These are phyloP conservation scores for Arachis stenosperma DNA, from an alignment of 306 rosid species.

Conservation along the genomic window DNA sequence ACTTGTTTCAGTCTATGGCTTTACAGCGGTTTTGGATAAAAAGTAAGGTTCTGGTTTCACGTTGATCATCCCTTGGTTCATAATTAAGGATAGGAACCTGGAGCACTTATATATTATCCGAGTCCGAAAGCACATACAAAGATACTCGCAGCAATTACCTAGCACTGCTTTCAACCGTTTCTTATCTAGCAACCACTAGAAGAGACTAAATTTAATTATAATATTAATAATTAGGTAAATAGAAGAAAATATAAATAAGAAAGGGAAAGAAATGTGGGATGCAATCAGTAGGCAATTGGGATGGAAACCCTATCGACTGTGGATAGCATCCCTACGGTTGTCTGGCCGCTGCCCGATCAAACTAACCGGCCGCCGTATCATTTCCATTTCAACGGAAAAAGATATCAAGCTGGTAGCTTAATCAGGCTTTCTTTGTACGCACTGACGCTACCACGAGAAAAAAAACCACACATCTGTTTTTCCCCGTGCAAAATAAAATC, in stretches of 20 bases:
- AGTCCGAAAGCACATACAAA: too few species aligned
- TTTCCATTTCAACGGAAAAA: constrained; percentile 8
- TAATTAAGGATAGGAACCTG: too few species aligned
- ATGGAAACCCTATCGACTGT: constrained; percentile 61
- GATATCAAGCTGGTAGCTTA: constrained; percentile 6
- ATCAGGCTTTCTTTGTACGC: constrained; percentile 62
- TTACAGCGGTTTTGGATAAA: too few species aligned
- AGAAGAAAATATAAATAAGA: background rate
- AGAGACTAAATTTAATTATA: too few species aligned
- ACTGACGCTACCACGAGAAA: constrained; percentile 47
- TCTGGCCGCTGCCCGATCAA: constrained; percentile 82
- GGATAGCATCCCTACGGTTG: constrained; percentile 95
- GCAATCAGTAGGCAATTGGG: constrained; percentile 75
- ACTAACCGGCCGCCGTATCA: background rate
- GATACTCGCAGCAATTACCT: too few species aligned
- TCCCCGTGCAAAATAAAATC: constrained; percentile 40
- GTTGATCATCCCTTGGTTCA: too few species aligned
- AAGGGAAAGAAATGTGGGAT: constrained; percentile 51
- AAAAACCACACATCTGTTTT: constrained; percentile 10
- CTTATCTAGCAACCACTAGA: too few species aligned
- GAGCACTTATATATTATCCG: too few species aligned
- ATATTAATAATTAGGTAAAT: too few species aligned
- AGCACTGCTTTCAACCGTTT: too few species aligned
- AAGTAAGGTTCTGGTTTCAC: too few species aligned
- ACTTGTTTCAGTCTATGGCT: too few species aligned